Evolutionary conservation across 2,329 filamentous ascomycete genomes (phyloP).

Genomic region (Penicillium sp.): DNA sequence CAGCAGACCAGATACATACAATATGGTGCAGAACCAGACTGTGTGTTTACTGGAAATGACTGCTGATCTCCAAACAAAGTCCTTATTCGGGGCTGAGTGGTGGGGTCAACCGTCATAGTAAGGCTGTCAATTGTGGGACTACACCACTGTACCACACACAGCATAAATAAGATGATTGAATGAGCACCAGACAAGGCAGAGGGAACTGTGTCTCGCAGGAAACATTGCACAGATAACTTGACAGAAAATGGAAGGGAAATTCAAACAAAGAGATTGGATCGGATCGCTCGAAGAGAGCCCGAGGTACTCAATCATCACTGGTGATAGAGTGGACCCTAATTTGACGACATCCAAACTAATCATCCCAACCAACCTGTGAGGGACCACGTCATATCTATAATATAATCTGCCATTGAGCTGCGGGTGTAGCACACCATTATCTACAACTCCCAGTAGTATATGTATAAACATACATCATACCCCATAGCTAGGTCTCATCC

Average conservation of each 20-base stretch:
- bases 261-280: constrained; percentile 2
- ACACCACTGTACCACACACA: not conserved
- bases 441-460: not conserved
- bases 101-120: not conserved
- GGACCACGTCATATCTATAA: not conserved
- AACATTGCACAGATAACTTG: not conserved
- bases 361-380: not conserved
- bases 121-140: not conserved
- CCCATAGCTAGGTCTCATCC: too few species aligned
- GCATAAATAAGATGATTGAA: not conserved
- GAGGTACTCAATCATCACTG: not conserved
- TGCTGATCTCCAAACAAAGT: not conserved
- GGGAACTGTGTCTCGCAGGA: not conserved
- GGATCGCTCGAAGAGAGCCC: not conserved
- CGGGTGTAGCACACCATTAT: too few species aligned
- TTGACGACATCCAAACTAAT: not conserved
- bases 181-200: not conserved
- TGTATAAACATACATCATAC: not conserved
- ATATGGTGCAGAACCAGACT: too few species aligned
- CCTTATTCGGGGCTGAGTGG: not conserved
- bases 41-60: not conserved
- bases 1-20: too few species aligned
- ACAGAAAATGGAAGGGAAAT: not conserved
- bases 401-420: not conserved
- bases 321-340: constrained; percentile 2